These are phyloP conservation scores for Singerocomus inundabilis DNA, from an alignment of 1,284 basidiomycete species.

Conservation along the genomic window DNA sequence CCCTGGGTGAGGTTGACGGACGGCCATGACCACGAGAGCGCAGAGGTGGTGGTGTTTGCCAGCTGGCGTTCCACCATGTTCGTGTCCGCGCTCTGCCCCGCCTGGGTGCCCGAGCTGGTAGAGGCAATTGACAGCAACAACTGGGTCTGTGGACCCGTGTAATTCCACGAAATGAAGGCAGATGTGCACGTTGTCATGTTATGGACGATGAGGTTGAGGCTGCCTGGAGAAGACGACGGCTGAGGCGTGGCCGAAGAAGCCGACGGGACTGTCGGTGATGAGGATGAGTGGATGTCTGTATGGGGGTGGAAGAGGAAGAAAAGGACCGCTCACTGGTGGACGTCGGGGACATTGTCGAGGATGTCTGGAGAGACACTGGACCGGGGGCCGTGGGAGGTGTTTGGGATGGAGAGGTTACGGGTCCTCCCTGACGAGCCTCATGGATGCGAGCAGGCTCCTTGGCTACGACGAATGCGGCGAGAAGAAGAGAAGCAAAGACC, in stretches of 20 bases:
- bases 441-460: conserved; percentile 12
- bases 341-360: neutral
- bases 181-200: conserved; percentile 38
- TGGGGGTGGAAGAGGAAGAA: no score
- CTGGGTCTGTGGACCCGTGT: conserved; percentile 27
- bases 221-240: conserved; percentile 25
- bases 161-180: conserved; percentile 41
- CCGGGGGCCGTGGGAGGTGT: conserved; percentile 5
- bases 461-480: conserved; percentile 18
- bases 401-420: neutral
- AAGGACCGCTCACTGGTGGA: no score
- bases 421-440: conserved; percentile 29
- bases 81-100: conserved; percentile 9
- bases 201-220: conserved; percentile 26
- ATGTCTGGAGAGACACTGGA: neutral
- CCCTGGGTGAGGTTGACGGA: conserved; percentile 42
- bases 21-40: conserved; percentile 31
- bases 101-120: conserved; percentile 22
- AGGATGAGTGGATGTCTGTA: conserved; percentile 2
- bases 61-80: conserved; percentile 15
- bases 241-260: conserved; percentile 14
- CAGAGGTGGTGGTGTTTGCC: conserved; percentile 20
- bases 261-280: conserved; percentile 10
- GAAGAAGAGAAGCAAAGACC: conserved; percentile 7
- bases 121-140: conserved; percentile 38